Evolutionary conservation across 331 rosid species (phyloP).

Genomic region (Phaseolus coccineus): DNA sequence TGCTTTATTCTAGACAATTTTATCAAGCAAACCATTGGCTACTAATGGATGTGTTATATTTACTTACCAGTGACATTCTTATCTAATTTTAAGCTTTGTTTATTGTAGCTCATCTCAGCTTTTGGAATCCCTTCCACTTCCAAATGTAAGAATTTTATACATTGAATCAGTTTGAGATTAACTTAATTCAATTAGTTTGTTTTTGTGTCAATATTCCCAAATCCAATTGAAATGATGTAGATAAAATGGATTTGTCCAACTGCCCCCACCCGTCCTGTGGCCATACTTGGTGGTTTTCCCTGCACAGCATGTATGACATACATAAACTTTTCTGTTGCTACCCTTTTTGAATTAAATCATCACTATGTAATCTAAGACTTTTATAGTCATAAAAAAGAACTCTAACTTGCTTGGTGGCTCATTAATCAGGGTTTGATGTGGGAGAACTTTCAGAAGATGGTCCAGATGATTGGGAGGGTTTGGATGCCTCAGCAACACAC

Average conservation of each 20-base stretch:
- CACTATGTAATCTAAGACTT: not conserved
- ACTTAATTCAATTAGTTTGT: slow-evolving; percentile 29
- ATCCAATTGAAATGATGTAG: slow-evolving; percentile 51
- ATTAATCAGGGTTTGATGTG: slow-evolving; percentile 85
- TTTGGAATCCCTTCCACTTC: slow-evolving; percentile 87
- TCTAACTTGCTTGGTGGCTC: slow-evolving; percentile 35
- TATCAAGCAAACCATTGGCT: slow-evolving; percentile 6
- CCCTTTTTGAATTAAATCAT: slow-evolving; percentile 7
- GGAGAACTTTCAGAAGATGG: slow-evolving; percentile 96
- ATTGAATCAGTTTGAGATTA: slow-evolving; percentile 43
- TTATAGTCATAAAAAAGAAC: slow-evolving; percentile 7
- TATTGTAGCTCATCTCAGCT: slow-evolving; percentile 90
- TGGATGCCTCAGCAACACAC: slow-evolving; percentile 96
- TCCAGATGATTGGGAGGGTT: slow-evolving; percentile 96
- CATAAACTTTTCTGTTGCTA: slow-evolving; percentile 20
- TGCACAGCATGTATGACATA: slow-evolving; percentile 88
- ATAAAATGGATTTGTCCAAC: slow-evolving; percentile 99
- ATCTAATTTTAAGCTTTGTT: slow-evolving; percentile 53
- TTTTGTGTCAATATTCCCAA: slow-evolving; percentile 9
- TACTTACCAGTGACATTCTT: not conserved
- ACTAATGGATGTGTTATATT: slow-evolving; percentile 24
- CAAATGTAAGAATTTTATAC: slow-evolving; percentile 70
- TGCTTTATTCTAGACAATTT: slow-evolving; percentile 25
- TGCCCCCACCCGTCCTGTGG: slow-evolving; percentile 96
- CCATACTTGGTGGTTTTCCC: slow-evolving; percentile 91